Evolutionary conservation across 805 yeast genomes (phyloP), one percentile per base, ranked within the genome.

Genomic region (Cyberlindnera mississippiensis): DNA sequence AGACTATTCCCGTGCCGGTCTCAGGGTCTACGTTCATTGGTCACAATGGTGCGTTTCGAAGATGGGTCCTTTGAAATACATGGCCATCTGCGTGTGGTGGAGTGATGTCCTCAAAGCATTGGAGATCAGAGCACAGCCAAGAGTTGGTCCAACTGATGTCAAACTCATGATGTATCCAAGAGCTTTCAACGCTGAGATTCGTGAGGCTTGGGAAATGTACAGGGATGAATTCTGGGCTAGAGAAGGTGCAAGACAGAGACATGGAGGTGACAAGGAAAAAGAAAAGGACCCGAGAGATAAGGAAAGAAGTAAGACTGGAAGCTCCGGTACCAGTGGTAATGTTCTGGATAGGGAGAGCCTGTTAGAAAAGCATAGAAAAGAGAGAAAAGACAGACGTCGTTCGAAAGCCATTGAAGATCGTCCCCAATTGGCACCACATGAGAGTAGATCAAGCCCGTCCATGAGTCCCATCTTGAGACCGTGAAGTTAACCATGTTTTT

Each of bases 131-230:
- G 63, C 74, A 4, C 82, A 76, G 57, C 80, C 85, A 1, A 64
- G 83, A 46, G 71, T 76, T n/a, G 96, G 95, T 1, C 80, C 84
- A 7, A 75, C 76, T 19, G 88, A 85, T 50, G 88, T 90, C 11
- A 90, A 89, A 59, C 60, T 93, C 8, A 84, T 87, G 9, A 68
- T 93, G 41, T 82, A 83, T 44, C 85, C 97, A 3, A 69, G 96
- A 38, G 81, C 82, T 1, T 93, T 91, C 63, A 78, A 78, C 45
- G 80, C 93, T 0, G 90, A 85, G 37, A 77, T 85, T 6, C 73
- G 96, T 48, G 96, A 90, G 60, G 90, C 88, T 9, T 91, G 99
- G 98, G 99, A 91, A 56, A 62, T 88, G 31, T 91, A 90, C 56
- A 66, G 99, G 45, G 86, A 85, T 51, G 97, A 90, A 60, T 93